Evolutionary conservation across 306 rosid species (phyloP).

Genomic region (Mucuna pruriens): DNA sequence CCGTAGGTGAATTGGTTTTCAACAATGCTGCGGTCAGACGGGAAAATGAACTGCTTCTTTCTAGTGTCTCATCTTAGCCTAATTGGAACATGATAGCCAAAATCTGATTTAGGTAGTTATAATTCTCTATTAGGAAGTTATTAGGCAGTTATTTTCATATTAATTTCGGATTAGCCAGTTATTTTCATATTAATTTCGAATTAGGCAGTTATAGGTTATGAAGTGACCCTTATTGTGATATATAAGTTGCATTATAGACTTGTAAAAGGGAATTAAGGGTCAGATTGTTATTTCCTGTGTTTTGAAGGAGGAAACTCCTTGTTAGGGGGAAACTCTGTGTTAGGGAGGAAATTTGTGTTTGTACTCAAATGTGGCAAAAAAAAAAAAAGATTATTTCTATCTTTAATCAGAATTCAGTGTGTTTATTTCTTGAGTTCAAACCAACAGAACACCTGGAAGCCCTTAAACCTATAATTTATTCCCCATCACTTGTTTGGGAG

Average conservation of each 20-base stretch:
- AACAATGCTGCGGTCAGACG: constrained; percentile 12
- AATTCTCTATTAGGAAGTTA: background rate
- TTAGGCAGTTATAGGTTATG: background rate
- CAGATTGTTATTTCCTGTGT: background rate
- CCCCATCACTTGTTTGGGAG: background rate
- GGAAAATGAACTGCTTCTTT: constrained; percentile 24
- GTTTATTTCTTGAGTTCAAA: background rate
- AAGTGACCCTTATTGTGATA: background rate
- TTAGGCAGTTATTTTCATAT: background rate
- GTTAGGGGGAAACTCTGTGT: background rate
- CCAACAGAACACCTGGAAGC: background rate
- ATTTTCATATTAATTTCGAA: background rate
- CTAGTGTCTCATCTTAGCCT: constrained; percentile 5
- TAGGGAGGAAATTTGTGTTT: background rate
- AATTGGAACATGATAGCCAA: background rate
- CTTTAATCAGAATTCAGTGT: background rate
- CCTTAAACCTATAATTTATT: constrained; percentile 20
- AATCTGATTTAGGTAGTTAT: background rate
- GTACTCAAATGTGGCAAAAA: background rate
- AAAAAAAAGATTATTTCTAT: background rate
- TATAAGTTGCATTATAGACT: background rate
- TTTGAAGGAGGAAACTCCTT: background rate
- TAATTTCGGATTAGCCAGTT: background rate
- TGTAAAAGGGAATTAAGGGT: background rate
- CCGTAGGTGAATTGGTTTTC: constrained; percentile 20